phyloP scores from a whole-genome alignment of 257 asterid genomes.

The Fraxinus excelsior region DNA sequence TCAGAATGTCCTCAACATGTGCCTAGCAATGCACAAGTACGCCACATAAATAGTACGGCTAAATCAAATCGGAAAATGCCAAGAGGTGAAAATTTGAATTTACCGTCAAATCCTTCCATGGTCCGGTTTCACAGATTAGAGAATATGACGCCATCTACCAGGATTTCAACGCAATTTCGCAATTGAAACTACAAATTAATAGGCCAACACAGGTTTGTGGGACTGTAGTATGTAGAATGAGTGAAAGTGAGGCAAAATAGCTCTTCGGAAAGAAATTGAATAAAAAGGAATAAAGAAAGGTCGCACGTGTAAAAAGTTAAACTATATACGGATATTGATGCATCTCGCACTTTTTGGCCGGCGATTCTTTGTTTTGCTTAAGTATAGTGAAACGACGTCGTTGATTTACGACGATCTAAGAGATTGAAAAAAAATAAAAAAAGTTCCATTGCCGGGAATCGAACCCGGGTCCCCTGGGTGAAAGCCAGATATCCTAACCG shows the following conservation, averaged over 20 bases:
- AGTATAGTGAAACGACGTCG: neutral
- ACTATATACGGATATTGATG: conserved; percentile 26
- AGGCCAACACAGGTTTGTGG: neutral
- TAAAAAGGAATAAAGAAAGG: neutral
- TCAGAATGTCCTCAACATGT: conserved; percentile 78
- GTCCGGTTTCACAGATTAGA: conserved; percentile 66
- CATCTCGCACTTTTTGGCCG: conserved; percentile 37
- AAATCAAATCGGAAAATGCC: neutral
- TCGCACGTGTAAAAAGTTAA: conserved; percentile 25
- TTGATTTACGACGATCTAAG: too few relatives aligned
- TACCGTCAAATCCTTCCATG: conserved; percentile 91
- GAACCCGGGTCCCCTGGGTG: conserved; percentile 99
- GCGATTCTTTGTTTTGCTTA: conserved; percentile 9
- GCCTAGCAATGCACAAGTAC: conserved; percentile 49
- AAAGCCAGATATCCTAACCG: conserved; percentile 99
- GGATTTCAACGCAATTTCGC: conserved; percentile 23
- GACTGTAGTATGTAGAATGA: neutral
- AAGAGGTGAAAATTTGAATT: conserved; percentile 5
- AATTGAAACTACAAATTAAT: conserved; percentile 17
- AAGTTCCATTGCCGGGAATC: conserved; percentile 81
- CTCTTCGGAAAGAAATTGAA: neutral
- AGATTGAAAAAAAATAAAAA: neutral
- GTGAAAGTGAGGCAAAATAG: neutral
- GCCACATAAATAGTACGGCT: conserved; percentile 20
- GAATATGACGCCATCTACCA: conserved; percentile 70